Conservation (phyloP, 768 basidiomycete genomes). For the Boletus reticulatus region DNA sequence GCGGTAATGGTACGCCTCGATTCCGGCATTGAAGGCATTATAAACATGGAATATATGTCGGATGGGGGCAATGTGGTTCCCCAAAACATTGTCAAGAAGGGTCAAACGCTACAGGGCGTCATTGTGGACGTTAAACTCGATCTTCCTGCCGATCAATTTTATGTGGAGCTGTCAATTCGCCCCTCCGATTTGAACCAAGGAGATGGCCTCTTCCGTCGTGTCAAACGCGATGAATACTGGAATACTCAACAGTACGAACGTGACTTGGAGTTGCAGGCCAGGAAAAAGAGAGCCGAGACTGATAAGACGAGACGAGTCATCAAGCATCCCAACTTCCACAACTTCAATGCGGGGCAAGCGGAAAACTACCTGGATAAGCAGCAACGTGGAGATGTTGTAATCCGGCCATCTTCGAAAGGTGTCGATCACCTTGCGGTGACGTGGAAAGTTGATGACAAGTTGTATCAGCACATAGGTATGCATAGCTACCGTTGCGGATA, state of each 20-base stretch:
- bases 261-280: constrained; percentile 68
- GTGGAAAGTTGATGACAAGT: constrained; percentile 96
- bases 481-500: background rate
- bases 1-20: constrained; percentile 76
- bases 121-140: constrained; percentile 71
- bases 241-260: constrained; percentile 61
- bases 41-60: constrained; percentile 58
- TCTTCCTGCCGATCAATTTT: constrained; percentile 57
- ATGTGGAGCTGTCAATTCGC: constrained; percentile 74
- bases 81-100: constrained; percentile 60
- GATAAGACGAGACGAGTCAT: constrained; percentile 82
- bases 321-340: constrained; percentile 98
- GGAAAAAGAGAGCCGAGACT: constrained; percentile 84
- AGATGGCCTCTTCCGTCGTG: constrained; percentile 59
- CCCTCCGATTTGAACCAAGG: constrained; percentile 57
- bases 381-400: constrained; percentile 94
- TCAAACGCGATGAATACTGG: constrained; percentile 61
- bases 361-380: constrained; percentile 87
- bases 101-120: constrained; percentile 77
- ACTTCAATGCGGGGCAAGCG: constrained; percentile 87
- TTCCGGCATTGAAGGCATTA: constrained; percentile 86
- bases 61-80: constrained; percentile 42
- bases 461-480: constrained; percentile 96
- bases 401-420: constrained; percentile 94
- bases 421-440: constrained; percentile 92